Evolutionary conservation across 441 rosid genomes (phyloP).

Genomic region (Pelargonium myrrhifolium): DNA sequence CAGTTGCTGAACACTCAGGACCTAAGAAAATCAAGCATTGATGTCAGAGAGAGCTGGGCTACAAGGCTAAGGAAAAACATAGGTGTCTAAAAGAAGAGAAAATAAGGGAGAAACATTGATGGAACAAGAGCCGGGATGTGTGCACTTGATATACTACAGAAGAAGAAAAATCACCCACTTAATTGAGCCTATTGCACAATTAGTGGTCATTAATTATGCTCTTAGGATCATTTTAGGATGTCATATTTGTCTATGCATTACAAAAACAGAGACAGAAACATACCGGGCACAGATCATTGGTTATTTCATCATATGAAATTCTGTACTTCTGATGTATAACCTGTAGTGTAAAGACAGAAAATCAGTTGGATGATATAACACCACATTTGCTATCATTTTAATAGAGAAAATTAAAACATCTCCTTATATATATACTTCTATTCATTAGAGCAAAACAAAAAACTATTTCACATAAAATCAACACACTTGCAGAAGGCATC

Average conservation of each 20-base stretch:
- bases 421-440: too few relatives aligned
- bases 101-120: background rate
- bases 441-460: too few relatives aligned
- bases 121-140: too few relatives aligned
- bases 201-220: too few relatives aligned
- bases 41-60: background rate
- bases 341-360: constrained; percentile 31
- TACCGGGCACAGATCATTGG: constrained; percentile 86
- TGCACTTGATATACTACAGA: too few relatives aligned
- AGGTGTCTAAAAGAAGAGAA: background rate
- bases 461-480: too few relatives aligned
- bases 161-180: too few relatives aligned
- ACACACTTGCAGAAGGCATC: too few relatives aligned
- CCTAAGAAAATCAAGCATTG: constrained; percentile 39
- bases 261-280: background rate
- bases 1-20: constrained; percentile 93
- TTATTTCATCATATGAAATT: constrained; percentile 93
- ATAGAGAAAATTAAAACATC: background rate
- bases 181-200: too few relatives aligned
- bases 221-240: too few relatives aligned
- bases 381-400: background rate
- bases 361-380: too few relatives aligned
- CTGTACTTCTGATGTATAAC: constrained; percentile 94
- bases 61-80: background rate
- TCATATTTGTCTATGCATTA: too few relatives aligned